phyloP scores from a whole-genome alignment of 257 asterid species.

The Handroanthus guayacan region DNA sequence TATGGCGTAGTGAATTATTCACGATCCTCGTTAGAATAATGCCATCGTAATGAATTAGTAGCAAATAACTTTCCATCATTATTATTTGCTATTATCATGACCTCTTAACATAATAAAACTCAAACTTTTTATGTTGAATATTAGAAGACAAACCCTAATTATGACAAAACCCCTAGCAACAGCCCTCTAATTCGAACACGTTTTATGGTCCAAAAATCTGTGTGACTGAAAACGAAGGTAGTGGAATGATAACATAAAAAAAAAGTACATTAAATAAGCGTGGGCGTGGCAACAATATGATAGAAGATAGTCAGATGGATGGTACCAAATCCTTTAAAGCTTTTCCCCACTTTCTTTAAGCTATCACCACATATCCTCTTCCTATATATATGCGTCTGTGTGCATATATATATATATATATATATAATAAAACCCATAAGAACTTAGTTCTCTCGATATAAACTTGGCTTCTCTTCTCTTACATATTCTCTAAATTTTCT shows the following conservation, averaged over 20 bases:
- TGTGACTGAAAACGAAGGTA: not conserved
- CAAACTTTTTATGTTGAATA: not conserved
- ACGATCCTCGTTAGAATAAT: too few species aligned
- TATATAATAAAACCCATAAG: not conserved
- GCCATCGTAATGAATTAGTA: too few species aligned
- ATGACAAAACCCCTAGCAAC: too few species aligned
- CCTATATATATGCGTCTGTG: not conserved
- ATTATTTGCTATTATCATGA: too few species aligned
- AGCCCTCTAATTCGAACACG: not conserved
- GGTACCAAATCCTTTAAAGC: constrained; percentile 17
- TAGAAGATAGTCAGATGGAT: not conserved
- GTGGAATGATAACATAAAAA: not conserved
- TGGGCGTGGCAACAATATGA: constrained; percentile 31
- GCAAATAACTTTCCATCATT: too few species aligned
- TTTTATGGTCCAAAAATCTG: not conserved
- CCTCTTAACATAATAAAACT: too few species aligned
- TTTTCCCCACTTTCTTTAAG: not conserved
- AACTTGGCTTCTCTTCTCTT: not conserved
- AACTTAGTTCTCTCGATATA: not conserved
- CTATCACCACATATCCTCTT: not conserved
- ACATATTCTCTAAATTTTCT: not conserved
- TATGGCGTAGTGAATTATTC: too few species aligned
- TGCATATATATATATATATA: not conserved
- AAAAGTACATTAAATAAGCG: not conserved
- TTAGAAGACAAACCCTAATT: not conserved